Evolutionary conservation across 1,284 basidiomycete genomes (phyloP).

Genomic region (Boletus mariae): DNA sequence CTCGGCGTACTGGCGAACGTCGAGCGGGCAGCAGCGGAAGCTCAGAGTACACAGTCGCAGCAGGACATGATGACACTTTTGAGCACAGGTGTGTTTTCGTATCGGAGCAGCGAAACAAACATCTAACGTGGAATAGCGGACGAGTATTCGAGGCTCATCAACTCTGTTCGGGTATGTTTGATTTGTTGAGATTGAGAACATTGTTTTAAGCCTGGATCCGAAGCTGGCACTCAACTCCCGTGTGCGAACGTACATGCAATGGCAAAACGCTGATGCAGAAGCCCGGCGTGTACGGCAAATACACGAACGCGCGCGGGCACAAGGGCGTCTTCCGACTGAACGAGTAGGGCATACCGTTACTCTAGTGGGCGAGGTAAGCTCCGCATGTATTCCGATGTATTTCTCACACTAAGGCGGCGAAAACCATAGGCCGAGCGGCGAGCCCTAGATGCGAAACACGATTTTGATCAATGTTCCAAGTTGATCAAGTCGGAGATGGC

Average conservation of each 20-base stretch:
- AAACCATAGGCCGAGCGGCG: conserved; percentile 67
- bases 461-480: conserved; percentile 86
- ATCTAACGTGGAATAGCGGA: conserved; percentile 51
- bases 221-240: conserved; percentile 85
- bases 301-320: conserved; percentile 79
- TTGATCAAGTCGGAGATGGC: conserved; percentile 89
- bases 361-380: conserved; percentile 72
- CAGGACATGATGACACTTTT: conserved; percentile 77
- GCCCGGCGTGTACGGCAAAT: conserved; percentile 65
- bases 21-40: conserved; percentile 65
- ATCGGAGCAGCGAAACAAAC: conserved; percentile 3
- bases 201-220: not conserved
- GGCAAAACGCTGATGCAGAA: conserved; percentile 79
- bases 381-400: not conserved
- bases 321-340: conserved; percentile 66
- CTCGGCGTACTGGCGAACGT: conserved; percentile 71
- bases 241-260: conserved; percentile 76
- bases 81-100: conserved; percentile 56
- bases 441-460: conserved; percentile 74
- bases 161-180: conserved; percentile 71
- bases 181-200: not conserved
- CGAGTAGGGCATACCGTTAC: conserved; percentile 64
- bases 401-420: conserved; percentile 4
- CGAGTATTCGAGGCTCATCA: conserved; percentile 90
- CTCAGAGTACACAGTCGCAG: conserved; percentile 69